These are phyloP conservation scores for Pestalotiopsis sp. DNA, from an alignment of 2,329 filamentous ascomycete genomes.

Conservation along the genomic window DNA sequence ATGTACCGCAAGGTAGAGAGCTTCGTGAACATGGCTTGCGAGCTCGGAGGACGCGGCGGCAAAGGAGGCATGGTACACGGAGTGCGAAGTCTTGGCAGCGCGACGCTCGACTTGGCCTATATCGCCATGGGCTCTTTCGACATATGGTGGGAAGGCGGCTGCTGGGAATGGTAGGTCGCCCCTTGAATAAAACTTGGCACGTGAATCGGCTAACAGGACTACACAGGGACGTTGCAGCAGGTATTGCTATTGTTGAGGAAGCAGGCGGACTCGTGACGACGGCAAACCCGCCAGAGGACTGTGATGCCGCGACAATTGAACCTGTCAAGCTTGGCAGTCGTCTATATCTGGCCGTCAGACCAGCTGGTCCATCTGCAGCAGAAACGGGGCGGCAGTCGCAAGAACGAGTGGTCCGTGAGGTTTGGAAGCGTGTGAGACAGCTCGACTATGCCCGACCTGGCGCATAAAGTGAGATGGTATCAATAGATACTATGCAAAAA, in stretches of 20 bases:
- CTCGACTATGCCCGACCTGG: constrained; percentile 71
- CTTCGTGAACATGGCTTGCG: constrained; percentile 74
- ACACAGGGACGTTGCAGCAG: constrained; percentile 69
- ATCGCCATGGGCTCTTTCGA: constrained; percentile 75
- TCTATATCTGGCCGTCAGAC: constrained; percentile 71
- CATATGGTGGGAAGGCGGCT: constrained; percentile 83
- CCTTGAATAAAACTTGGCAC: background rate
- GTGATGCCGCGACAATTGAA: constrained; percentile 55
- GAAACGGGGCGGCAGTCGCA: constrained; percentile 70
- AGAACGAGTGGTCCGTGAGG: constrained; percentile 70
- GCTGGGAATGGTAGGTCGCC: constrained; percentile 67
- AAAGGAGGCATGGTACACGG: constrained; percentile 81
- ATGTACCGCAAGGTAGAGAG: constrained; percentile 72
- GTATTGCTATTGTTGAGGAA: constrained; percentile 72
- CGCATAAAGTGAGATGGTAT: constrained; percentile 32
- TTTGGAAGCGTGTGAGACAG: constrained; percentile 68
- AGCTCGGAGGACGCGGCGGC: constrained; percentile 61
- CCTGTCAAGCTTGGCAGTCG: constrained; percentile 66
- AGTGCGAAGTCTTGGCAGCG: constrained; percentile 70
- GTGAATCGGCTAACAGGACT: background rate
- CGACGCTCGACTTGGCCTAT: constrained; percentile 74
- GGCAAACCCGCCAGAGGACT: constrained; percentile 67
- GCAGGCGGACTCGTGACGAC: constrained; percentile 75
- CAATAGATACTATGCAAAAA: background rate
- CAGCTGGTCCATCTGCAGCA: constrained; percentile 60